phyloP scores from a whole-genome alignment of 805 yeast species.

The Grigorovia jiainica region DNA sequence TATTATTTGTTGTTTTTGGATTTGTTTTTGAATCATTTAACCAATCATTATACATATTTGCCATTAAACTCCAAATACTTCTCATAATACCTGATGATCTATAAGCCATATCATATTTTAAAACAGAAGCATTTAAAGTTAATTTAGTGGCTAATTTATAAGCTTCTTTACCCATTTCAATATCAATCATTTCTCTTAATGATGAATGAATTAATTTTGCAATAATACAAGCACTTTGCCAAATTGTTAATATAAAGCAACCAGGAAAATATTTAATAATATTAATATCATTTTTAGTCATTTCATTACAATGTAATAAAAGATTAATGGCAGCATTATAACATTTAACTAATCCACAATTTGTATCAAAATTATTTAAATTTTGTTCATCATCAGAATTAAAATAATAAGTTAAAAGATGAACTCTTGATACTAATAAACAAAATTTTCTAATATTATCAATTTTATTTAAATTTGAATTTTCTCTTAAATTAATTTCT shows the following conservation, averaged over 20 bases:
- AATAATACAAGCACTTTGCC: constrained; percentile 88
- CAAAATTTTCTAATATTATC: constrained; percentile 67
- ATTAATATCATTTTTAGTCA: constrained; percentile 48
- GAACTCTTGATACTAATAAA: constrained; percentile 67
- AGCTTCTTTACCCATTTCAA: constrained; percentile 59
- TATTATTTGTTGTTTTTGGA: not conserved
- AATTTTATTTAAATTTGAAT: constrained; percentile 21
- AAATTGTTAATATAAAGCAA: constrained; percentile 67
- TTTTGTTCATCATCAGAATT: constrained; percentile 23
- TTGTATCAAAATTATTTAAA: constrained; percentile 42
- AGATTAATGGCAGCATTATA: constrained; percentile 73
- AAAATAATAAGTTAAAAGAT: constrained; percentile 71
- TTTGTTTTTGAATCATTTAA: constrained; percentile 11
- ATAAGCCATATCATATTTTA: constrained; percentile 87
- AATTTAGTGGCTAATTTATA: constrained; percentile 58
- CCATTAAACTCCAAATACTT: constrained; percentile 84
- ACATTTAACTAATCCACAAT: constrained; percentile 63
- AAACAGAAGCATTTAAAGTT: constrained; percentile 70
- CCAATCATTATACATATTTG: constrained; percentile 46
- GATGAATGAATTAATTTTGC: constrained; percentile 73
- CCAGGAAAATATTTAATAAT: constrained; percentile 77
- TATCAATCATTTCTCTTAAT: constrained; percentile 54
- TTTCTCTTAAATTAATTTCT: constrained; percentile 31
- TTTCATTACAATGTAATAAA: constrained; percentile 53
- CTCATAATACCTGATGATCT: constrained; percentile 90